Base-by-base conservation (phyloP, 768 basidiomycete genomes). In the Exsudoporus frostii region DNA sequence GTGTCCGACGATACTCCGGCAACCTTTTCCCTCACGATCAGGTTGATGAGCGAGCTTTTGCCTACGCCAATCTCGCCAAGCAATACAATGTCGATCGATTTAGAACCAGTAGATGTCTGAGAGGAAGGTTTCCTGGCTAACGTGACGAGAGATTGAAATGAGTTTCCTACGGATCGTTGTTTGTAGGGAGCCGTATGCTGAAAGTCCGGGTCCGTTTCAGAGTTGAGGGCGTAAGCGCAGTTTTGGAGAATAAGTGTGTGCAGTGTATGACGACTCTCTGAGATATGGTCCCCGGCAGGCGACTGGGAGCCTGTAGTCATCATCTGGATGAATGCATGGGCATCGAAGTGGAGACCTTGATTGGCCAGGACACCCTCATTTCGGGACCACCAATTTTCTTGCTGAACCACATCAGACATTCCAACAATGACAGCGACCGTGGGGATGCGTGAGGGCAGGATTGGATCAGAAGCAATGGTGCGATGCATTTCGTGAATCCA, bases 21-120 rank as follows among this genome's bases (percentile, higher is more conserved):
- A 19, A 57, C 50, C 1, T 63, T 47, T 8, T 48, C 5, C 22
- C 58, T 61, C 9, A 54, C 51, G 24, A 79, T 55, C 64, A 76
- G 60, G 55, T 78, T 78, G 53, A 78, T 51, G 32, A 78, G 61
- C 0, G 74, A 75, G 54, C 76, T 77, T 59, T 79, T 79, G 10
- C 73, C 67, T 9, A 66, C 67, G 10, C 67, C 69, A 14, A 46
- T 55, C 44, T 65, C 67, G 5, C 67, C 73, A 8, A 79, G 69
- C 24, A 65, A 64, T n/a, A 68, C 74, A n/a, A 57, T 69, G 15
- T 76, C 72, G 44, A 58, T 51, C 33, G 42, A 39, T 27, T 47
- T 56, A 14, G 55, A 48, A 20, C 45, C 24, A 42, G 33, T 10
- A 5, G 40, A 33, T 30, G 8, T 8, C 8, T n/a, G 45, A 40